phyloP scores from a whole-genome alignment of 176 grass and related monocot species.

The Cenchrus purpureus region DNA sequence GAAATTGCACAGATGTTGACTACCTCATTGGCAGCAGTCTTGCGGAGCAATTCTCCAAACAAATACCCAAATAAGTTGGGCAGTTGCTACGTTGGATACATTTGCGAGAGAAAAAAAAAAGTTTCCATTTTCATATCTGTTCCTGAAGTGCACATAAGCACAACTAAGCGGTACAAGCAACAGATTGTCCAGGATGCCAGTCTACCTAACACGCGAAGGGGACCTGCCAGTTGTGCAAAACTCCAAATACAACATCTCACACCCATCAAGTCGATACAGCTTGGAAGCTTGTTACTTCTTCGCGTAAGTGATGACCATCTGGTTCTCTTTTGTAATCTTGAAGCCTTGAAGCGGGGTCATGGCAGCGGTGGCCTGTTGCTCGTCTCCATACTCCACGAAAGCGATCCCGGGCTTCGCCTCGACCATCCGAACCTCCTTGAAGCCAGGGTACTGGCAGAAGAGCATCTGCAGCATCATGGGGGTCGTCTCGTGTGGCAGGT shows the following conservation, averaged over 20 bases:
- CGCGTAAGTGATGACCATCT: conserved; percentile 84
- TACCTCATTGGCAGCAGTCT: too few species aligned
- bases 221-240: conserved; percentile 28
- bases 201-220: conserved; percentile 31
- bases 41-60: too few species aligned
- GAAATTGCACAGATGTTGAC: too few species aligned
- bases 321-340: conserved; percentile 81
- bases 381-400: conserved; percentile 90
- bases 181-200: conserved; percentile 20
- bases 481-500: conserved; percentile 80
- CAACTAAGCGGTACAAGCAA: neutral
- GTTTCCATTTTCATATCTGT: conserved; percentile 22
- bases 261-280: conserved; percentile 24
- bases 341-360: conserved; percentile 76
- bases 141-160: neutral
- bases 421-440: conserved; percentile 95
- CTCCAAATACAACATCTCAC: conserved; percentile 36
- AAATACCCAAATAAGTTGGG: too few species aligned
- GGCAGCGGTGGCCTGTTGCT: conserved; percentile 68
- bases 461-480: conserved; percentile 91
- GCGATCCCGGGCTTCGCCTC: conserved; percentile 91
- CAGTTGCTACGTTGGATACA: too few species aligned
- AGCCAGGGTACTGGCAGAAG: conserved; percentile 88
- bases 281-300: conserved; percentile 61
- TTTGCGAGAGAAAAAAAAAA: neutral